These are phyloP conservation scores for Citrus mangshanensis DNA, from an alignment of 345 rosid species.

Conservation along the genomic window DNA sequence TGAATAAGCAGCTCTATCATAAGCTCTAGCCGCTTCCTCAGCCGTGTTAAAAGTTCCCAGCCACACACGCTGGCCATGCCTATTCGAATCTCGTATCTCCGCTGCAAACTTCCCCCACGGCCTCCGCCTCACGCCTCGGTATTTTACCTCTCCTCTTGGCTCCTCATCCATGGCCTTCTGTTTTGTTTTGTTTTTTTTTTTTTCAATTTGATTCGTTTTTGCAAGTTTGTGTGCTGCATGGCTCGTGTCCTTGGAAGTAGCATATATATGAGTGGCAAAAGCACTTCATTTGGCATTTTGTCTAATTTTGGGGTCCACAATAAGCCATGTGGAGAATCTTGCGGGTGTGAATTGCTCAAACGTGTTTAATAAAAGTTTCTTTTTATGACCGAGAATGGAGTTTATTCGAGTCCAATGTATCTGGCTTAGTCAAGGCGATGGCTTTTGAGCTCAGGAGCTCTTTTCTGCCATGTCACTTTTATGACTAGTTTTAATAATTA, in stretches of 20 bases:
- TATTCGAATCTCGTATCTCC: slow-evolving; percentile 76
- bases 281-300: slow-evolving; percentile 15
- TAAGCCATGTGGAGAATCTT: slow-evolving; percentile 18
- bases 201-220: background rate
- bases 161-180: slow-evolving; percentile 28
- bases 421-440: slow-evolving; percentile 52
- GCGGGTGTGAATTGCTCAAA: slow-evolving; percentile 4
- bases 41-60: slow-evolving; percentile 87
- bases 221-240: slow-evolving; percentile 22
- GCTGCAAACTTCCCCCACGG: slow-evolving; percentile 97
- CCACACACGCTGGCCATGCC: slow-evolving; percentile 84
- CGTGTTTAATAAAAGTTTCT: slow-evolving; percentile 28
- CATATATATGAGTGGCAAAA: slow-evolving; percentile 15
- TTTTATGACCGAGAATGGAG: background rate
- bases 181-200: background rate
- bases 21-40: slow-evolving; percentile 87
- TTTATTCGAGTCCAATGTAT: slow-evolving; percentile 35
- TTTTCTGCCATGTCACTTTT: slow-evolving; percentile 1
- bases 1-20: slow-evolving; percentile 74
- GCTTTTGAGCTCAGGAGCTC: slow-evolving; percentile 22
- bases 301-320: slow-evolving; percentile 9
- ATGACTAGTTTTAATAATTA: background rate
- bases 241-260: slow-evolving; percentile 8
- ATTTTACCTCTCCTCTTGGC: slow-evolving; percentile 31
- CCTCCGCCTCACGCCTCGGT: slow-evolving; percentile 75